A percentile compares a stretch with the other conserved stretches of the same genome.
phyloP scores from a whole-genome alignment of 148 eudicot species.

The Arctostaphylos glauca region DNA sequence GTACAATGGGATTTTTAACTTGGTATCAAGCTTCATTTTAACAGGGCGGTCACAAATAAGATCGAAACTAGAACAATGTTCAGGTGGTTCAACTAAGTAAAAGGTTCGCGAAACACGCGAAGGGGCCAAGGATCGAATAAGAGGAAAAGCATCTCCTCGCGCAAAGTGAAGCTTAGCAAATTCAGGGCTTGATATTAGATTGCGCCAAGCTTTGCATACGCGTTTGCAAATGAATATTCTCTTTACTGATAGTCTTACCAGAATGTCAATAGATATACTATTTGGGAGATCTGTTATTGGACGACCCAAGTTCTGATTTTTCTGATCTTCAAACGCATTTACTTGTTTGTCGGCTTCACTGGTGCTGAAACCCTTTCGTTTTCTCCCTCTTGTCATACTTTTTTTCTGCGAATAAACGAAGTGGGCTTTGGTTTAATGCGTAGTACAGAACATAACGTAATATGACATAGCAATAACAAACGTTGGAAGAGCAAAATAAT shows the following conservation, averaged over 20 bases:
- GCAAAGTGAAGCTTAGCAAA: conserved; percentile 8
- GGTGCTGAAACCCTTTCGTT: neutral
- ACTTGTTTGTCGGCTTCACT: neutral
- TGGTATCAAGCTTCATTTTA: neutral
- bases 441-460: neutral
- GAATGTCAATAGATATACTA: neutral
- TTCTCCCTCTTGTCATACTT: neutral
- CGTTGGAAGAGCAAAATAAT: neutral
- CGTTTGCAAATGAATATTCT: neutral
- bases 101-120: neutral
- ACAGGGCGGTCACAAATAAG: neutral
- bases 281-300: conserved; percentile 1
- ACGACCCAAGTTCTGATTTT: neutral
- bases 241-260: neutral
- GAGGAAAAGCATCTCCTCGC: neutral
- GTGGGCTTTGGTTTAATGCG: neutral
- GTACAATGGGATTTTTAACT: neutral
- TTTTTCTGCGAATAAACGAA: neutral
- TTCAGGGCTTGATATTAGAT: neutral
- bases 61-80: neutral
- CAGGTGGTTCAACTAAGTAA: neutral
- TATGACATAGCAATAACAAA: neutral
- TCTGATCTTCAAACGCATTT: neutral
- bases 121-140: neutral
- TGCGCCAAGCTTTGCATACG: conserved; percentile 1